Evolutionary conservation across 805 yeast species (phyloP).

Genomic region (Wickerhamiella sorbophila): DNA sequence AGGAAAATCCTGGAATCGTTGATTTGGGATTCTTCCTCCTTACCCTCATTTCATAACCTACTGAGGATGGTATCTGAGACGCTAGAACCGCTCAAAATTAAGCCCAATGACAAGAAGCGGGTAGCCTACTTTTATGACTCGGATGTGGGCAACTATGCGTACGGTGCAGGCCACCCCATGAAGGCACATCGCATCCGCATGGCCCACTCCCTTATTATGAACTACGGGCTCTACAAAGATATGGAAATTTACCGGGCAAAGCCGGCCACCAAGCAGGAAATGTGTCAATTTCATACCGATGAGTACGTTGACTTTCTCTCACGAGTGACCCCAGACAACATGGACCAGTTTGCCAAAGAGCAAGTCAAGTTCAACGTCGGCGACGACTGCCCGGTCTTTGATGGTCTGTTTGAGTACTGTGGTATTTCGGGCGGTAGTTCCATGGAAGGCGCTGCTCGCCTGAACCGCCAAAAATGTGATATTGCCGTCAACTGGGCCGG

Average conservation of each 20-base stretch:
- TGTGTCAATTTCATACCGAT: slow-evolving; percentile 97
- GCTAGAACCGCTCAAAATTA: slow-evolving; percentile 46
- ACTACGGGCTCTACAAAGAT: slow-evolving; percentile 88
- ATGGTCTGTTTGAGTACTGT: slow-evolving; percentile 86
- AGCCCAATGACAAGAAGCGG: slow-evolving; percentile 40
- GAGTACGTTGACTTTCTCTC: slow-evolving; percentile 89
- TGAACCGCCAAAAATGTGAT: slow-evolving; percentile 76
- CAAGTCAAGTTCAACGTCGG: slow-evolving; percentile 90
- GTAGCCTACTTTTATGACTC: slow-evolving; percentile 75
- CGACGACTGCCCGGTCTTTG: slow-evolving; percentile 91
- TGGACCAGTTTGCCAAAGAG: slow-evolving; percentile 75
- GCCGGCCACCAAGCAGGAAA: slow-evolving; percentile 95
- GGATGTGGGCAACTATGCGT: slow-evolving; percentile 95
- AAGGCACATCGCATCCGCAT: slow-evolving; percentile 97
- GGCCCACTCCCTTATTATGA: slow-evolving; percentile 95
- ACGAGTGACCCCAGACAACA: slow-evolving; percentile 82
- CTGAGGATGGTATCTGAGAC: slow-evolving; percentile 27
- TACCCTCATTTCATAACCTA: not conserved
- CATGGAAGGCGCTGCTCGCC: slow-evolving; percentile 68
- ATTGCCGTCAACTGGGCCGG: slow-evolving; percentile 96
- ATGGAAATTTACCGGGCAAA: slow-evolving; percentile 96
- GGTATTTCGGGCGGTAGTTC: slow-evolving; percentile 87
- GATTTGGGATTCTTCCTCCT: not conserved
- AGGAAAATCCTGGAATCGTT: too few relatives aligned
- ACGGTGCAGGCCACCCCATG: slow-evolving; percentile 98